A percentile compares a stretch with the other conserved stretches of the same genome.
Evolutionary conservation across 345 rosid species (phyloP).

Genomic region (Excoecaria agallocha): DNA sequence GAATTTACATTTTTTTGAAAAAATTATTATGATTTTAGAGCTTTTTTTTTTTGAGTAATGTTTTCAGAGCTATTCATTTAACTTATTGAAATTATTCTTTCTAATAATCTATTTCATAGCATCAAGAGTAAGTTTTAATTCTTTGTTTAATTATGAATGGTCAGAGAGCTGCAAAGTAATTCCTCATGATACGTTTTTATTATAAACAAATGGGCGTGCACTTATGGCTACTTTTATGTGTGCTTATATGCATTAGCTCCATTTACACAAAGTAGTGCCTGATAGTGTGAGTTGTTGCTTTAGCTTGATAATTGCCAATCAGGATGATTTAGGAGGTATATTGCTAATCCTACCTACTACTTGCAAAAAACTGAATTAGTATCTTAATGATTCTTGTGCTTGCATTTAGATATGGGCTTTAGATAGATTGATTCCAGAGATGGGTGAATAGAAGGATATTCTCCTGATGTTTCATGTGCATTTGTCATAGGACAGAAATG

Average conservation of each 20-base stretch:
- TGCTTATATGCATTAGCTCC: not conserved
- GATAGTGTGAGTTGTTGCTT: not conserved
- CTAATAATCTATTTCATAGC: not conserved
- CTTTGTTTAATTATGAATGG: too few species aligned
- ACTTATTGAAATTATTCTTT: not conserved
- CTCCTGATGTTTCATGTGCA: not conserved
- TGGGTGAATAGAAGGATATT: not conserved
- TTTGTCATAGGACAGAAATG: too few species aligned
- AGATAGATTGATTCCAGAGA: not conserved
- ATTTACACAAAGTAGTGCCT: too few species aligned
- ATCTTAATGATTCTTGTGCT: not conserved
- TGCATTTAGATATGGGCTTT: not conserved
- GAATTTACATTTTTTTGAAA: not conserved
- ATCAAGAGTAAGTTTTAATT: not conserved
- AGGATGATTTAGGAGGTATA: not conserved
- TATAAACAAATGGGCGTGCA: not conserved
- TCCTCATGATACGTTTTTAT: not conserved
- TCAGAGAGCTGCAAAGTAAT: not conserved
- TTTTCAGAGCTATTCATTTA: not conserved
- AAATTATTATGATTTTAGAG: not conserved
- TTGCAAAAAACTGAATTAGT: too few species aligned
- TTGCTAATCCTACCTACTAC: not conserved
- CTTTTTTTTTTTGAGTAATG: too few species aligned
- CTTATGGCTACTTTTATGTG: not conserved
- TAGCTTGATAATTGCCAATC: not conserved